phyloP scores from a whole-genome alignment of 208 protist species.

The Novymonas esmeraldas region DNA sequence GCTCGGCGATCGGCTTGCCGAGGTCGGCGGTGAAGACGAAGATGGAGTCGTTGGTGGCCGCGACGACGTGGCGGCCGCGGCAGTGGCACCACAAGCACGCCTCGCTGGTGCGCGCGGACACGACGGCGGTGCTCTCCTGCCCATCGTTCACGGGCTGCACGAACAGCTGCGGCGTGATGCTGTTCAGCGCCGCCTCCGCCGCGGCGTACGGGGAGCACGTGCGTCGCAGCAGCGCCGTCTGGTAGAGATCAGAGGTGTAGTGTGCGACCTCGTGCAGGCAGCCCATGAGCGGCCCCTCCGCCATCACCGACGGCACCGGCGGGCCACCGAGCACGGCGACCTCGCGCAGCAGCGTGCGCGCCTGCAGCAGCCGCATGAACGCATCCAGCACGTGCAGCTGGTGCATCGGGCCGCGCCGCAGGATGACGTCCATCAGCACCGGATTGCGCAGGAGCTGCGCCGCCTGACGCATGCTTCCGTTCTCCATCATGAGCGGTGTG shows the following conservation, averaged over 20 bases:
- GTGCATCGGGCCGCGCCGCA: slow-evolving; percentile 29
- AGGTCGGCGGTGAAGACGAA: slow-evolving; percentile 49
- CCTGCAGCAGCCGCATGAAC: slow-evolving; percentile 72
- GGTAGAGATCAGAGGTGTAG: slow-evolving; percentile 61
- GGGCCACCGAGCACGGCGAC: slow-evolving; percentile 36
- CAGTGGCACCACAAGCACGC: slow-evolving; percentile 45
- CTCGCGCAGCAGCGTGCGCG: slow-evolving; percentile 54
- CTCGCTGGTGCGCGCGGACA: slow-evolving; percentile 28
- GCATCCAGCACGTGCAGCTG: slow-evolving; percentile 59
- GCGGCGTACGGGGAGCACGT: slow-evolving; percentile 54
- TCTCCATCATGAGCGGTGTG: slow-evolving; percentile 64
- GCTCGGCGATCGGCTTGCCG: slow-evolving; percentile 44
- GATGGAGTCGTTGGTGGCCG: slow-evolving; percentile 55
- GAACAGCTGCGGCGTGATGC: slow-evolving; percentile 55
- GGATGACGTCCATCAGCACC: slow-evolving; percentile 54
- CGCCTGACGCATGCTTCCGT: slow-evolving; percentile 67
- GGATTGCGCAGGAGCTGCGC: slow-evolving; percentile 53
- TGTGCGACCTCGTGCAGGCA: slow-evolving; percentile 58
- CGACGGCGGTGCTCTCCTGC: slow-evolving; percentile 46
- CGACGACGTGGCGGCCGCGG: slow-evolving; percentile 57
- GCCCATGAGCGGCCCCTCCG: slow-evolving; percentile 38
- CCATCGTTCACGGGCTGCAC: slow-evolving; percentile 65
- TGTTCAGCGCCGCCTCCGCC: slow-evolving; percentile 21
- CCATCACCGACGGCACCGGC: slow-evolving; percentile 34
- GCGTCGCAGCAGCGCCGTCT: slow-evolving; percentile 53